Conservation (phyloP, 306 rosid genomes). For the Styphnolobium japonicum region DNA sequence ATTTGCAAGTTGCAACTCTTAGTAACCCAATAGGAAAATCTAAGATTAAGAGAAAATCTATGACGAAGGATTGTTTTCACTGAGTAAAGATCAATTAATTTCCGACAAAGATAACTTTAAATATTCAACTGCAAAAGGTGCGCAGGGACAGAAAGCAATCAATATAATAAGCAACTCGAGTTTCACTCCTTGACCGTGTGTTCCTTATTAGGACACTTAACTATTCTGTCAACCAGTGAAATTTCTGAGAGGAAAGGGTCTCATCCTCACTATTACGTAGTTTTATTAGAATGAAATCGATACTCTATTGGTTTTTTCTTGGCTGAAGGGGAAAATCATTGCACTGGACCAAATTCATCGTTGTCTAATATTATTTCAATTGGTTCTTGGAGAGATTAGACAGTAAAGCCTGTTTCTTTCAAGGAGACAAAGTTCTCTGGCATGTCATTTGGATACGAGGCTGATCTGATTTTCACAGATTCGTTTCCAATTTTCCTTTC, state of each 20-base stretch:
- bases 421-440: constrained; percentile 51
- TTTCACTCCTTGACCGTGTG: background rate
- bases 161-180: background rate
- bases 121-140: background rate
- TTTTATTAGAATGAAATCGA: background rate
- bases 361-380: background rate
- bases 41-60: constrained; percentile 8
- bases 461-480: constrained; percentile 24
- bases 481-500: background rate
- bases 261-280: background rate
- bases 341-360: background rate
- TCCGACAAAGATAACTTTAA: background rate
- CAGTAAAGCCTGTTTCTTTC: constrained; percentile 41
- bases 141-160: background rate
- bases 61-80: background rate
- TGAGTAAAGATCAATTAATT: background rate
- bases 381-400: constrained; percentile 20
- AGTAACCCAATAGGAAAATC: background rate
- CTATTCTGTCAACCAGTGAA: background rate
- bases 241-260: background rate
- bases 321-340: background rate
- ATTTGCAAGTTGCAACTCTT: background rate
- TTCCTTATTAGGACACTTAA: background rate
- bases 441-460: constrained; percentile 32
- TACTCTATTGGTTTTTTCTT: background rate